These are phyloP conservation scores for Acanthamoeba triangularis DNA, from an alignment of 208 protist genomes.

Conservation along the genomic window DNA sequence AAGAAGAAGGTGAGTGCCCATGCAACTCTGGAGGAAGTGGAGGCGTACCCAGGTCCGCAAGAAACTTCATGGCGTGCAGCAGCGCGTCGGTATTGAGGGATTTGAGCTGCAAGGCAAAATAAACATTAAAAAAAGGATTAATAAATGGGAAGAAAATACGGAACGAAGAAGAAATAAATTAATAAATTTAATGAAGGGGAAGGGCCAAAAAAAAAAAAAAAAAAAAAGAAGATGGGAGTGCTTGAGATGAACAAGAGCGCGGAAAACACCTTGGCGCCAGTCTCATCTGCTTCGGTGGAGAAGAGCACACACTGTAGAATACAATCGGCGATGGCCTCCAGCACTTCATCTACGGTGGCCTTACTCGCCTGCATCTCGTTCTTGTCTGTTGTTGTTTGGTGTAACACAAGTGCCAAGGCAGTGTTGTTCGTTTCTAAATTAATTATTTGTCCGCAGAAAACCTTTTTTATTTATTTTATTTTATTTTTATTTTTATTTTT, in stretches of 20 bases:
- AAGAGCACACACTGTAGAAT: slow-evolving; percentile 41
- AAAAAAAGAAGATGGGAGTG: too few species aligned
- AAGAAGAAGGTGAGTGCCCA: not conserved
- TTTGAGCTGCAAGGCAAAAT: not conserved
- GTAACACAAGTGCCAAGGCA: too few species aligned
- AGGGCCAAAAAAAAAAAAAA: not conserved
- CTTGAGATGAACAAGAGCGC: not conserved
- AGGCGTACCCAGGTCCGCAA: slow-evolving; percentile 3
- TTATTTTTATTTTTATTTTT: too few species aligned
- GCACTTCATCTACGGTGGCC: slow-evolving; percentile 32
- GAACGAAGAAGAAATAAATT: too few species aligned
- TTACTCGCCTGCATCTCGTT: slow-evolving; percentile 51
- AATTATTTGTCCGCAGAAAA: too few species aligned
- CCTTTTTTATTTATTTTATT: too few species aligned
- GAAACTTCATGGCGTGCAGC: slow-evolving; percentile 44
- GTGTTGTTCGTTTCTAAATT: too few species aligned
- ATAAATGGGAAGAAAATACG: too few species aligned
- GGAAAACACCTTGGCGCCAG: slow-evolving; percentile 9
- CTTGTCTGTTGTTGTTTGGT: not conserved
- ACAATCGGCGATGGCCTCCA: slow-evolving; percentile 42
- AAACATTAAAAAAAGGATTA: not conserved
- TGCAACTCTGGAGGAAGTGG: not conserved
- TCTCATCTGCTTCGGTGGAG: slow-evolving; percentile 20
- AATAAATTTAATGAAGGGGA: too few species aligned
- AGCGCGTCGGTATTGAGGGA: not conserved